Evolutionary conservation across 768 basidiomycete species (phyloP).

Genomic region (Agaricus subrufescens): DNA sequence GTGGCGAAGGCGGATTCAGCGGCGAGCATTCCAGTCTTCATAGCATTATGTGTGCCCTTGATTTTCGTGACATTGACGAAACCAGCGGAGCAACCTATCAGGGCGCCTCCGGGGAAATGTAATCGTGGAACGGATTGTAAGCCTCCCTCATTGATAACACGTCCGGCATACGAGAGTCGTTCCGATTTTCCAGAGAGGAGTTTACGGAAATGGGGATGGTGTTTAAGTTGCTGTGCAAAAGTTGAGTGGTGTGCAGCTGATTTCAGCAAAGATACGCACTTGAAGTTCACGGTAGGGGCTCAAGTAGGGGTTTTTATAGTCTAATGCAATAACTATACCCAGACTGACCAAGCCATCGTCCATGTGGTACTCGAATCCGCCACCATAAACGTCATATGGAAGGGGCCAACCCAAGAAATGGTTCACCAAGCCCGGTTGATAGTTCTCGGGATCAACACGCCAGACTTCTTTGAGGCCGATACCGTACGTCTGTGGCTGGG

Average conservation of each 20-base stretch:
- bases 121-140: slow-evolving; percentile 83
- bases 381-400: slow-evolving; percentile 80
- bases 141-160: slow-evolving; percentile 90
- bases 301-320: slow-evolving; percentile 91
- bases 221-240: slow-evolving; percentile 68
- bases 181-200: slow-evolving; percentile 63
- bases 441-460: slow-evolving; percentile 64
- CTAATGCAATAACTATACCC: slow-evolving; percentile 89
- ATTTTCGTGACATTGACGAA: slow-evolving; percentile 97
- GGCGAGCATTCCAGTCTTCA: slow-evolving; percentile 98
- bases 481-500: slow-evolving; percentile 91
- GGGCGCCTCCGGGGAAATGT: slow-evolving; percentile 89
- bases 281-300: slow-evolving; percentile 93
- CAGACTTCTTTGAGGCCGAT: slow-evolving; percentile 98
- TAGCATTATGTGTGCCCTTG: slow-evolving; percentile 97
- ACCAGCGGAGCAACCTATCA: slow-evolving; percentile 93
- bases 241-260: background rate
- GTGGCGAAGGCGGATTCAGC: slow-evolving; percentile 81
- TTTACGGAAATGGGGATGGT: slow-evolving; percentile 87
- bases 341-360: slow-evolving; percentile 84
- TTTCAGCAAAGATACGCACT: slow-evolving; percentile 35
- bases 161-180: slow-evolving; percentile 87
- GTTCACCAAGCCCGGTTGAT: slow-evolving; percentile 76
- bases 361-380: slow-evolving; percentile 96
- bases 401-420: slow-evolving; percentile 97